Evolutionary conservation across 768 basidiomycete species (phyloP).

Genomic region (Tricholoma bakamatsutake): DNA sequence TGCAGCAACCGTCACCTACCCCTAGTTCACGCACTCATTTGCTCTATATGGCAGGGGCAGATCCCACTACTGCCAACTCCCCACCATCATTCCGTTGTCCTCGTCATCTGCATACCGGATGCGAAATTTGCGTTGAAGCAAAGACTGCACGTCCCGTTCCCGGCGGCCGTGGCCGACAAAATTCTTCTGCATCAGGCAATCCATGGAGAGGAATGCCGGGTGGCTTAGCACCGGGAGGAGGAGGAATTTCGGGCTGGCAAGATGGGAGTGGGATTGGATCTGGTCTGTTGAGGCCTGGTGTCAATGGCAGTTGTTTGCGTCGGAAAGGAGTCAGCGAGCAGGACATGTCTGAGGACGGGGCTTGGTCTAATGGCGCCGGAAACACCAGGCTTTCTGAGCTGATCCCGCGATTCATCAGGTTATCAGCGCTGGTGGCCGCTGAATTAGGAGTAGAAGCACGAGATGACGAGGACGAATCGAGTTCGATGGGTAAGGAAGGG

Average conservation of each 20-base stretch:
- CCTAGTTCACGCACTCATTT: constrained; percentile 37
- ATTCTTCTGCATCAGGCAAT: constrained; percentile 14
- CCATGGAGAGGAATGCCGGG: constrained; percentile 30
- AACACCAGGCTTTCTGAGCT: constrained; percentile 64
- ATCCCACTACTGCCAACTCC: constrained; percentile 56
- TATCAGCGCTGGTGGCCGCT: constrained; percentile 73
- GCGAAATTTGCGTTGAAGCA: constrained; percentile 72
- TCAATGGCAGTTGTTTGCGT: constrained; percentile 53
- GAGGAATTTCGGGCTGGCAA: constrained; percentile 66
- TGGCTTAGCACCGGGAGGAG: constrained; percentile 31
- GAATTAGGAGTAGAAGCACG: constrained; percentile 70
- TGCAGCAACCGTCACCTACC: constrained; percentile 15
- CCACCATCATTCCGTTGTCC: constrained; percentile 63
- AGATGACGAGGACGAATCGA: constrained; percentile 41
- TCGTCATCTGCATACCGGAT: constrained; percentile 66
- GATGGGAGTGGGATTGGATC: constrained; percentile 72
- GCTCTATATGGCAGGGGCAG: constrained; percentile 56
- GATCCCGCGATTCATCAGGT: constrained; percentile 64
- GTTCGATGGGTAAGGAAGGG: constrained; percentile 22
- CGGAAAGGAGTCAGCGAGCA: constrained; percentile 30
- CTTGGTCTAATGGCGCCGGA: constrained; percentile 37
- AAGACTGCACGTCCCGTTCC: constrained; percentile 30
- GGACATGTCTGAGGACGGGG: constrained; percentile 7
- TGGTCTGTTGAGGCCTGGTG: constrained; percentile 54
- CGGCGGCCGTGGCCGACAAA: constrained; percentile 20